These are phyloP conservation scores for Imleria badia DNA, from an alignment of 768 basidiomycete species.

Conservation along the genomic window DNA sequence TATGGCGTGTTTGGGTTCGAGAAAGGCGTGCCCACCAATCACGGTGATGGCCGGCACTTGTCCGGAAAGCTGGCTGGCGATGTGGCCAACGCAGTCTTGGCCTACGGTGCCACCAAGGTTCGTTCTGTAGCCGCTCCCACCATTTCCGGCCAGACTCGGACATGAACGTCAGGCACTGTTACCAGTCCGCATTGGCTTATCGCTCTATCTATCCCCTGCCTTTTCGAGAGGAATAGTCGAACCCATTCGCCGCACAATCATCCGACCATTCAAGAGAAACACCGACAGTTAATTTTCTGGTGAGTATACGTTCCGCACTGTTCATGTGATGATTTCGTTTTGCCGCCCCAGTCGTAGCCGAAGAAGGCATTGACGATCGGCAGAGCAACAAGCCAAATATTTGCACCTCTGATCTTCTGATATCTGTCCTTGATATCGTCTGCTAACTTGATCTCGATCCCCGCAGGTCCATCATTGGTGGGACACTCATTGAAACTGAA, in stretches of 20 bases:
- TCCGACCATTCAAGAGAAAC: slow-evolving; percentile 18
- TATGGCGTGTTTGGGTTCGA: slow-evolving; percentile 83
- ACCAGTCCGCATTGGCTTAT: slow-evolving; percentile 69
- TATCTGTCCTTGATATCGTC: neutral
- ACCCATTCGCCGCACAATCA: slow-evolving; percentile 45
- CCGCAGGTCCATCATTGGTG: neutral
- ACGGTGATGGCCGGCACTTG: slow-evolving; percentile 5
- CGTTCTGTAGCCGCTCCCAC: slow-evolving; percentile 3
- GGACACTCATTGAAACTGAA: neutral
- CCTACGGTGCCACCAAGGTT: slow-evolving; percentile 81
- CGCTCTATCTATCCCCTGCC: slow-evolving; percentile 68
- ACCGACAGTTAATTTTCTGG: slow-evolving; percentile 8
- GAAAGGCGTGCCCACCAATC: slow-evolving; percentile 37
- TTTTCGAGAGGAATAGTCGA: slow-evolving; percentile 70
- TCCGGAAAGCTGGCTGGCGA: slow-evolving; percentile 62
- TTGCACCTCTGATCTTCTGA: slow-evolving; percentile 57
- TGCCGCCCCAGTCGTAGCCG: slow-evolving; percentile 78
- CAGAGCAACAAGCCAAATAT: slow-evolving; percentile 64
- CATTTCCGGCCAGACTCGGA: neutral
- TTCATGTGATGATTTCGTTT: slow-evolving; percentile 54
- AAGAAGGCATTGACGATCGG: slow-evolving; percentile 58
- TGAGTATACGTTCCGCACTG: slow-evolving; percentile 25
- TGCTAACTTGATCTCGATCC: slow-evolving; percentile 11
- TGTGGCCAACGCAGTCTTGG: slow-evolving; percentile 78
- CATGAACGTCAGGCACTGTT: slow-evolving; percentile 57